Evolutionary conservation across 2,329 filamentous ascomycete species (phyloP).

Genomic region (Cladophialophora psammophila): DNA sequence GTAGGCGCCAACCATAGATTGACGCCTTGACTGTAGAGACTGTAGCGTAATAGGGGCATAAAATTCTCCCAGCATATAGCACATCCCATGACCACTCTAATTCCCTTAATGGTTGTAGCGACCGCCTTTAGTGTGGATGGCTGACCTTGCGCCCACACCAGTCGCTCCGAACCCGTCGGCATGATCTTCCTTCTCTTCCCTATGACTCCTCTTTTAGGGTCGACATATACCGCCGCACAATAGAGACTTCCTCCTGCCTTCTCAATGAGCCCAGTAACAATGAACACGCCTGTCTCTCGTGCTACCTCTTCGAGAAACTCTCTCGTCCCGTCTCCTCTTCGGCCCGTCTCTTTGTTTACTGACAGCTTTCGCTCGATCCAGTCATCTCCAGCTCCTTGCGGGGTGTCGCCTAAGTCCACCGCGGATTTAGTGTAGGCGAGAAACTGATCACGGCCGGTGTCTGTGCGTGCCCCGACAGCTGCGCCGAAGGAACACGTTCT

Average conservation of each 20-base stretch:
- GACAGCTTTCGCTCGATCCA: conserved; percentile 73
- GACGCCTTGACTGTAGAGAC: conserved; percentile 86
- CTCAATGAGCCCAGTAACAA: conserved; percentile 82
- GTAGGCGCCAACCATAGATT: conserved; percentile 92
- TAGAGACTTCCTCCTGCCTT: conserved; percentile 82
- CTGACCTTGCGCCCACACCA: conserved; percentile 88
- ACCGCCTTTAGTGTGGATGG: conserved; percentile 80
- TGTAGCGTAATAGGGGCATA: conserved; percentile 86
- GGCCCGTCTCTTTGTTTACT: conserved; percentile 56
- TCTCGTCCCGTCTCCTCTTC: conserved; percentile 75
- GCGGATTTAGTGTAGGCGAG: conserved; percentile 78
- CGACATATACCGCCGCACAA: conserved; percentile 82
- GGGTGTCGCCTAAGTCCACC: conserved; percentile 84
- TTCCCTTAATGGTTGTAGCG: conserved; percentile 77
- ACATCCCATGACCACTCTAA: conserved; percentile 79
- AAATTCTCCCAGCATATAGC: conserved; percentile 98
- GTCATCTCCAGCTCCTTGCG: conserved; percentile 69
- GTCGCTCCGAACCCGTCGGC: conserved; percentile 83
- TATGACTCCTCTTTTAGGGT: conserved; percentile 73
- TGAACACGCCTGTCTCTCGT: conserved; percentile 77
- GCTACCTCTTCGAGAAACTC: conserved; percentile 81
- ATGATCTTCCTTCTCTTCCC: conserved; percentile 93
- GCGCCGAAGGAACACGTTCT: conserved; percentile 80
- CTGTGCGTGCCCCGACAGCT: conserved; percentile 72
- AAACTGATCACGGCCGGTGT: conserved; percentile 79